phyloP scores from a whole-genome alignment of 345 rosid genomes.

The Hypericum androsaemum region DNA sequence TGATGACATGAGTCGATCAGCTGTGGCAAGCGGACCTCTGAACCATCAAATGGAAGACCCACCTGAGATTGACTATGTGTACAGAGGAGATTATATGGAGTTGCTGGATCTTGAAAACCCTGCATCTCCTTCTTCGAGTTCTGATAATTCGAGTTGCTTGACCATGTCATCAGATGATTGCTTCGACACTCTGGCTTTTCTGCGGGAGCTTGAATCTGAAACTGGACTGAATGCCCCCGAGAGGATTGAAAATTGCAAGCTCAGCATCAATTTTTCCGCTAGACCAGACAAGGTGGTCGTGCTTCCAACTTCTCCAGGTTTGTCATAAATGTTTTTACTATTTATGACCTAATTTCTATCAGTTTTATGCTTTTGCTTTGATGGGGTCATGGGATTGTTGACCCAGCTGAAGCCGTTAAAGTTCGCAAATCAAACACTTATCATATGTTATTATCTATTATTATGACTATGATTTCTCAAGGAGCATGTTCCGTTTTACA shows the following conservation, averaged over 20 bases:
- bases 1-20: background rate
- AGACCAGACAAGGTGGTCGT: constrained; percentile 17
- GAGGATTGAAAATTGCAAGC: constrained; percentile 14
- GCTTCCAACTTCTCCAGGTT: constrained; percentile 29
- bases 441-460: too few species aligned
- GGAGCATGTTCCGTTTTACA: too few species aligned
- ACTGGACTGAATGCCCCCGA: constrained; percentile 1
- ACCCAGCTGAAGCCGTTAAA: too few species aligned
- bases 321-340: background rate
- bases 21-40: background rate
- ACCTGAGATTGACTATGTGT: constrained; percentile 12
- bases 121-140: constrained; percentile 34
- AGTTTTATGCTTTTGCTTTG: too few species aligned
- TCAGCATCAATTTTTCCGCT: constrained; percentile 17
- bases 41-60: background rate
- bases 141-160: constrained; percentile 42
- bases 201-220: constrained; percentile 30
- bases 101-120: constrained; percentile 33
- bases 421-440: too few species aligned
- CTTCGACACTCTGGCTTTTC: constrained; percentile 33
- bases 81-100: constrained; percentile 35
- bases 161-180: constrained; percentile 38
- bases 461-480: too few species aligned
- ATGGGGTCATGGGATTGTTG: too few species aligned
- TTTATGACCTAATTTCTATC: too few species aligned